These are phyloP conservation scores for Calendula officinalis DNA, from an alignment of 129 eudicot species.

Conservation along the genomic window DNA sequence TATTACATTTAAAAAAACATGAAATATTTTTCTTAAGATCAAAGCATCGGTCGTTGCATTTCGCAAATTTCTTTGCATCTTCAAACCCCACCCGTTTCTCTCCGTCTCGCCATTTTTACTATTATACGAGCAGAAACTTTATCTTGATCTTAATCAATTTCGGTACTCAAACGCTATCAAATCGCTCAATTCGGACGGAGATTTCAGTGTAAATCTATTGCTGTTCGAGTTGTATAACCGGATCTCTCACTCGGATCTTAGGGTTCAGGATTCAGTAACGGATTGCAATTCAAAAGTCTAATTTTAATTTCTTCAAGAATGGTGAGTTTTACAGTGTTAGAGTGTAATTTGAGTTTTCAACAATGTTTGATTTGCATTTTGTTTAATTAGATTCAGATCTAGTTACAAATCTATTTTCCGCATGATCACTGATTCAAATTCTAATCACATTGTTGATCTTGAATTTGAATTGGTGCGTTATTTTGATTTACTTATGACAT, in stretches of 20 bases:
- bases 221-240: conserved; percentile 16
- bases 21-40: conserved; percentile 14
- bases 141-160: conserved; percentile 27
- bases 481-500: conserved; percentile 22
- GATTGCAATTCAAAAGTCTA: conserved; percentile 23
- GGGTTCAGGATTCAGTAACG: conserved; percentile 32
- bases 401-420: conserved; percentile 14
- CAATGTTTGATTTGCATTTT: conserved; percentile 17
- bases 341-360: not conserved
- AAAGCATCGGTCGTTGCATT: conserved; percentile 30
- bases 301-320: conserved; percentile 31
- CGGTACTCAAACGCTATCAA: conserved; percentile 15
- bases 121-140: conserved; percentile 24
- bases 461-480: conserved; percentile 6
- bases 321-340: conserved; percentile 38
- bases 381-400: conserved; percentile 42
- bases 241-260: conserved; percentile 51
- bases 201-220: conserved; percentile 16
- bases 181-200: conserved; percentile 28
- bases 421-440: conserved; percentile 20
- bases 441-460: conserved; percentile 10
- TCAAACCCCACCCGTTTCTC: conserved; percentile 4
- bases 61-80: conserved; percentile 15
- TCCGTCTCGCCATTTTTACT: conserved; percentile 18
- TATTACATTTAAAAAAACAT: no score